Evolutionary conservation across 1,284 basidiomycete species (phyloP).

Genomic region (Ustilago nuda): DNA sequence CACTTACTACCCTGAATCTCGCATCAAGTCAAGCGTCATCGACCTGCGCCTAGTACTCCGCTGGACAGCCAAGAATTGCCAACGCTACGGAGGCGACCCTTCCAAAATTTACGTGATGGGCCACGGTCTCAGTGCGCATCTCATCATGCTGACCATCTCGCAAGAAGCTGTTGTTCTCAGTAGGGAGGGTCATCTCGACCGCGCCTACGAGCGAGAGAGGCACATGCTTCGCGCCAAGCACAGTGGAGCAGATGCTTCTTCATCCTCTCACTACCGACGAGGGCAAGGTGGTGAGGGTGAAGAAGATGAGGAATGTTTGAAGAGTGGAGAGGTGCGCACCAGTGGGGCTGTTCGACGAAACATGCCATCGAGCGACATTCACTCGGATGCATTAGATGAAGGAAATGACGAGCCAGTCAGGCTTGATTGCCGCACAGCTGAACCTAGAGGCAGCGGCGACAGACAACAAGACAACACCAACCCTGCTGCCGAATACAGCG

Average conservation of each 20-base stretch:
- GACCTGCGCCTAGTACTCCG: conserved; percentile 67
- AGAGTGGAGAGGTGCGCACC: conserved; percentile 44
- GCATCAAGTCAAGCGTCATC: conserved; percentile 64
- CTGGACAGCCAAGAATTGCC: conserved; percentile 68
- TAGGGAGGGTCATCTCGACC: conserved; percentile 46
- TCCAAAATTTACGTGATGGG: conserved; percentile 68
- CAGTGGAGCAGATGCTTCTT: neutral
- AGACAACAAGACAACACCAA: neutral
- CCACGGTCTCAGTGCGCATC: conserved; percentile 69
- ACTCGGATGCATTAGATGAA: conserved; percentile 34
- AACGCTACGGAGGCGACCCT: conserved; percentile 69
- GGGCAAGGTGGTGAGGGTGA: conserved; percentile 8
- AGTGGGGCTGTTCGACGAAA: neutral
- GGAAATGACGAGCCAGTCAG: conserved; percentile 28
- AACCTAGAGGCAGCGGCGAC: conserved; percentile 2
- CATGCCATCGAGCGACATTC: neutral
- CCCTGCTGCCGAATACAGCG: neutral
- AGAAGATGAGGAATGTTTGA: conserved; percentile 51
- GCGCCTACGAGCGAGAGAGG: conserved; percentile 42
- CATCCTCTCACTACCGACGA: neutral
- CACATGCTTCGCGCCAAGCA: conserved; percentile 23
- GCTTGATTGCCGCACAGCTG: neutral
- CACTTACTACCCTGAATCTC: conserved; percentile 66
- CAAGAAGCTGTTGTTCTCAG: conserved; percentile 69
- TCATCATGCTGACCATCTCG: conserved; percentile 69